phyloP scores from a whole-genome alignment of 177 flowering plant species.

The Telopea speciosissima region DNA sequence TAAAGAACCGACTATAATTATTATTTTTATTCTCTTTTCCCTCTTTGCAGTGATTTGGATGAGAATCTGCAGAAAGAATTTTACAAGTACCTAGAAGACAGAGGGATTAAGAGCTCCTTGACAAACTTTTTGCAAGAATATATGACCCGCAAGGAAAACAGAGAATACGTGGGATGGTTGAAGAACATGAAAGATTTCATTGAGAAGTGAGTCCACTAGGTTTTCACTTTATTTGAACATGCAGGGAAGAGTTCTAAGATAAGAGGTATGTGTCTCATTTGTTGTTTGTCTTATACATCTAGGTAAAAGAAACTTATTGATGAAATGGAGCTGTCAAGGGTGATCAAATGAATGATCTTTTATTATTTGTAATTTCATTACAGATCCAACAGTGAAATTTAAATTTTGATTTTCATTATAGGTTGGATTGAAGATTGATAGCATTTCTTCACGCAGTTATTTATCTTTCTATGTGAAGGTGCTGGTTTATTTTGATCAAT shows the following conservation, averaged over 20 bases:
- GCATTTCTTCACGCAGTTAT: background rate
- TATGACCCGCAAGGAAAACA: constrained; percentile 26
- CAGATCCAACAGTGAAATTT: background rate
- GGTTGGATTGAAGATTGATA: background rate
- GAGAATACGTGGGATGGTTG: constrained; percentile 32
- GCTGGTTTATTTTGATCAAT: too few species aligned
- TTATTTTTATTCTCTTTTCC: background rate
- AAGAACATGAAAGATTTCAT: constrained; percentile 29
- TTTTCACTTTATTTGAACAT: background rate
- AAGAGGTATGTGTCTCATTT: background rate
- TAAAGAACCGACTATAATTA: too few species aligned
- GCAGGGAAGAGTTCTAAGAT: background rate
- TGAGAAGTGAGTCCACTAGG: constrained; percentile 11
- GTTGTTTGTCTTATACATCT: too few species aligned
- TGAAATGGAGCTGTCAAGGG: background rate
- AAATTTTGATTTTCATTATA: background rate
- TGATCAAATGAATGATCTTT: background rate
- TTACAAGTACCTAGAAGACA: constrained; percentile 24
- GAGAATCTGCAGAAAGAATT: constrained; percentile 17
- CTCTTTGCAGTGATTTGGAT: constrained; percentile 21
- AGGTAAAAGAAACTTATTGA: background rate
- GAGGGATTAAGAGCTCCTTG: constrained; percentile 26
- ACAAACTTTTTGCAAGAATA: constrained; percentile 26
- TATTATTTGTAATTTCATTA: background rate
- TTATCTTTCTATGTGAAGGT: background rate